Evolutionary conservation across 805 yeast genomes (phyloP), one percentile per base, ranked within the genome.

Genomic region (Phaffomyces antillensis): DNA sequence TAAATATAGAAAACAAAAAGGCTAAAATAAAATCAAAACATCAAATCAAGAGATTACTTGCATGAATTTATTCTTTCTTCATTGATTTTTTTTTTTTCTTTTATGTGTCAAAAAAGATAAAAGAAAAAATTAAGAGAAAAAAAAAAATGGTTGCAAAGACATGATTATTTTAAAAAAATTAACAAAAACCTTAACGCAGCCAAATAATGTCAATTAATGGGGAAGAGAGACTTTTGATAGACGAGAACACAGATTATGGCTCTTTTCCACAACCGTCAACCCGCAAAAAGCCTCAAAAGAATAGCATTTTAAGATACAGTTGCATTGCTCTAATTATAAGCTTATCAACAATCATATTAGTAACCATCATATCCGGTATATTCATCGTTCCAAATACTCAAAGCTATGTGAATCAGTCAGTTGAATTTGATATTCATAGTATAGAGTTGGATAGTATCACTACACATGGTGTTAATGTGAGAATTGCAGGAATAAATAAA

Each of bases 401-500:
- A 8, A 62, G 57, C 3, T 58, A 52, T 36, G 51, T 66, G 8
- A 58, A 62, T 6, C 54, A 66, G 30, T 64, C 70, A 3, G 58
- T 61, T 2, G 53, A 52, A 20, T 52, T 66, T 43, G 60, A 64
- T 12, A 52, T 68, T 6, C 56, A 59, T 31, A 54, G 60, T 36
- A 50, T 69, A 18, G 51, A 52, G 7, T 47, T 70, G 16, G 49
- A 62, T 3, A 64, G 65, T 4, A 43, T 70, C 12, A 52, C 53
- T 1, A 58, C 64, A 12, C 51, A 54, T 5, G 69, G 70, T 2
- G 60, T 69, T 7, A 49, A 61, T 23, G 44, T 70, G 10, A 52
- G 56, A 35, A 58, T 68, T 2, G 49, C 54, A 16, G 72, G 71
- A 11, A 42, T 55, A 1, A 54, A 56, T 37, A 32, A 45, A 5